These are phyloP conservation scores for Nectriaceae sp. DNA, from an alignment of 2,329 filamentous ascomycete species.

Conservation along the genomic window DNA sequence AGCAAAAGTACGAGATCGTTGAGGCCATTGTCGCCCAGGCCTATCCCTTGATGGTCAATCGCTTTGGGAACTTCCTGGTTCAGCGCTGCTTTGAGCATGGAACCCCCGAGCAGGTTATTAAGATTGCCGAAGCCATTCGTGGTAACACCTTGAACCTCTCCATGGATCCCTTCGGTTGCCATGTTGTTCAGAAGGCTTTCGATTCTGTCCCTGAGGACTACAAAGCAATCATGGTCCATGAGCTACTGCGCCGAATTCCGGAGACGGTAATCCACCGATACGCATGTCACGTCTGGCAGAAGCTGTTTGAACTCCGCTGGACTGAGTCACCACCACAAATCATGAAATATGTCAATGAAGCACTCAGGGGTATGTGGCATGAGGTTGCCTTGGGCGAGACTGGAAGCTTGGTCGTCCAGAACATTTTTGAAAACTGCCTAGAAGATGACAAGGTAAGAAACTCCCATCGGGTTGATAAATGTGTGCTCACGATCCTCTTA, in stretches of 20 bases:
- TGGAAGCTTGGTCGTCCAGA: conserved; percentile 95
- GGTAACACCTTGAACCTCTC: conserved; percentile 92
- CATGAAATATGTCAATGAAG: conserved; percentile 97
- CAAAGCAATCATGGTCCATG: conserved; percentile 98
- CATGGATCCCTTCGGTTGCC: conserved; percentile 98
- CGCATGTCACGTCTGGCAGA: conserved; percentile 99
- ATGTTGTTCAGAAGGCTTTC: conserved; percentile 98
- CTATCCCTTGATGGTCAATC: conserved; percentile 95
- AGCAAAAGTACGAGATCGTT: conserved; percentile 97
- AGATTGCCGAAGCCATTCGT: conserved; percentile 91
- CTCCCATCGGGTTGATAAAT: neutral
- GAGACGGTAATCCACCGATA: conserved; percentile 99
- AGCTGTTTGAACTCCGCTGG: conserved; percentile 97
- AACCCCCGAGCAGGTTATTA: conserved; percentile 88
- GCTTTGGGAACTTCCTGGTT: conserved; percentile 97
- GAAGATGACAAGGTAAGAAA: conserved; percentile 92
- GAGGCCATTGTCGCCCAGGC: conserved; percentile 94
- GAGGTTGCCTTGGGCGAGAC: conserved; percentile 97
- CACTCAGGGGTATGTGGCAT: conserved; percentile 96
- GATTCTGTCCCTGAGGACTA: conserved; percentile 97
- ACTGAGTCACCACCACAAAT: conserved; percentile 92
- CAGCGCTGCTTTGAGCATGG: conserved; percentile 99
- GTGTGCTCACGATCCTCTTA: conserved; percentile 39
- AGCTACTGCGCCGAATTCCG: conserved; percentile 89
- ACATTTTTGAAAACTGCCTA: conserved; percentile 98